A percentile compares a stretch with the other conserved stretches of the same genome.
Evolutionary conservation across 108 stramenopile genomes (phyloP).

Genomic region (Schizochytrium sp.): DNA sequence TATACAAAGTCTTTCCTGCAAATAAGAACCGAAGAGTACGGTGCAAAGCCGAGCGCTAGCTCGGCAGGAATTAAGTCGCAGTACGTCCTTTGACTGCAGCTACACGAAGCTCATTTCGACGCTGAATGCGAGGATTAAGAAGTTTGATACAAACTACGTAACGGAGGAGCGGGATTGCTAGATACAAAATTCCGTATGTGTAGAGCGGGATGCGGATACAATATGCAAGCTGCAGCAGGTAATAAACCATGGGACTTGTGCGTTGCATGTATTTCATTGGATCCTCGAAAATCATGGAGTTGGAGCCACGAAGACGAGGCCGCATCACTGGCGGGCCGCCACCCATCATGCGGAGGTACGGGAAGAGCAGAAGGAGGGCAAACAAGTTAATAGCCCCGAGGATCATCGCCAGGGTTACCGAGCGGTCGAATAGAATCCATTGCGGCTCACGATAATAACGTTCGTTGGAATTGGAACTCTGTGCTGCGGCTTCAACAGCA

Average conservation of each 20-base stretch:
- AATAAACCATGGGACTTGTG: not conserved
- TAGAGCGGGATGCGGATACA: constrained; percentile 17
- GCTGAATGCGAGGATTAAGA: constrained; percentile 24
- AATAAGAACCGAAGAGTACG: too few relatives aligned
- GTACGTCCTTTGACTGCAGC: not conserved
- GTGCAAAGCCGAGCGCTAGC: too few relatives aligned
- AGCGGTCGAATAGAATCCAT: constrained; percentile 19
- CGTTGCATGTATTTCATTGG: not conserved
- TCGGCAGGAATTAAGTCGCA: not conserved
- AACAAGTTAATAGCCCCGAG: constrained; percentile 38
- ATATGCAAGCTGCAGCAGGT: not conserved
- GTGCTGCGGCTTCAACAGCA: not conserved
- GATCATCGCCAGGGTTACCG: not conserved
- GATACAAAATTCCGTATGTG: not conserved
- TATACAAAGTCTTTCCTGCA: too few relatives aligned
- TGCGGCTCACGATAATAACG: constrained; percentile 27
- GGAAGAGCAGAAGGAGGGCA: not conserved
- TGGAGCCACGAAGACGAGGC: not conserved
- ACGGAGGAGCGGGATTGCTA: not conserved
- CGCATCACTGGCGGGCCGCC: not conserved
- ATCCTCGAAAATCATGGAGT: not conserved
- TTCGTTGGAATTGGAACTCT: not conserved
- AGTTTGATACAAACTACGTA: constrained; percentile 16
- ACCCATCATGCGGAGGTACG: not conserved
- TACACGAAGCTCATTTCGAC: not conserved